Conservation (phyloP, 2,329 filamentous ascomycete genomes). For the Phialemoniopsis sp. region DNA sequence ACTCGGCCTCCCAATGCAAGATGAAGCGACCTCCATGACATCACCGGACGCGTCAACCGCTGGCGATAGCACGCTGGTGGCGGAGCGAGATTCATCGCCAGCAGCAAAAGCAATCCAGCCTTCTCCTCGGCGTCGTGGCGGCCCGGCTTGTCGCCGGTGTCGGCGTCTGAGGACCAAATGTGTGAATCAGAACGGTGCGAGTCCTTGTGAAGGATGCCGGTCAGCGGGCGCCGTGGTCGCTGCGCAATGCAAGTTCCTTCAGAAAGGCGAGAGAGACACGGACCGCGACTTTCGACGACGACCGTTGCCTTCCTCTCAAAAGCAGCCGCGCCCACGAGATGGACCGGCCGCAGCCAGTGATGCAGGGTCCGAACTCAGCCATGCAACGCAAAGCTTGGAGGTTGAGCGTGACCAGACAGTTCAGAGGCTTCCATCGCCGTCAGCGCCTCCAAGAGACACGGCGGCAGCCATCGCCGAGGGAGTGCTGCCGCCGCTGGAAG, state of each 20-base stretch:
- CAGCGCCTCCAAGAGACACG: neutral
- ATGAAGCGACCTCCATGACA: too few species aligned
- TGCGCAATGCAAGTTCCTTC: neutral
- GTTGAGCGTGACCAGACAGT: neutral
- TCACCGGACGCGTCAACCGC: too few species aligned
- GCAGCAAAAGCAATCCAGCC: too few species aligned
- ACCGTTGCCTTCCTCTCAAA: neutral
- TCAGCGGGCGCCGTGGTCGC: neutral
- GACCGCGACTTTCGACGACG: neutral
- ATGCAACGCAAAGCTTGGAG: neutral
- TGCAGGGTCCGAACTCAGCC: too few species aligned
- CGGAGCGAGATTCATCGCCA: too few species aligned
- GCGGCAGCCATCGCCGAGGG: neutral
- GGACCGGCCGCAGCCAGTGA: too few species aligned
- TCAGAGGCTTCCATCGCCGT: neutral
- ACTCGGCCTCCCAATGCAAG: too few species aligned
- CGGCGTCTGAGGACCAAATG: constrained; percentile 8
- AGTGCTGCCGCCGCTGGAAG: constrained; percentile 5
- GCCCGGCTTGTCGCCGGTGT: neutral
- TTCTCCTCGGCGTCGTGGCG: too few species aligned
- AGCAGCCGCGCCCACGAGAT: too few species aligned
- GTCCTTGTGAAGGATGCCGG: constrained; percentile 6
- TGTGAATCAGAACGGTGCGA: constrained; percentile 1
- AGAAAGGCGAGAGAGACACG: too few species aligned
- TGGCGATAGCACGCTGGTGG: too few species aligned